These are phyloP conservation scores for Neurospora tetraspora DNA, from an alignment of 495 filamentous ascomycete species.

Conservation along the genomic window DNA sequence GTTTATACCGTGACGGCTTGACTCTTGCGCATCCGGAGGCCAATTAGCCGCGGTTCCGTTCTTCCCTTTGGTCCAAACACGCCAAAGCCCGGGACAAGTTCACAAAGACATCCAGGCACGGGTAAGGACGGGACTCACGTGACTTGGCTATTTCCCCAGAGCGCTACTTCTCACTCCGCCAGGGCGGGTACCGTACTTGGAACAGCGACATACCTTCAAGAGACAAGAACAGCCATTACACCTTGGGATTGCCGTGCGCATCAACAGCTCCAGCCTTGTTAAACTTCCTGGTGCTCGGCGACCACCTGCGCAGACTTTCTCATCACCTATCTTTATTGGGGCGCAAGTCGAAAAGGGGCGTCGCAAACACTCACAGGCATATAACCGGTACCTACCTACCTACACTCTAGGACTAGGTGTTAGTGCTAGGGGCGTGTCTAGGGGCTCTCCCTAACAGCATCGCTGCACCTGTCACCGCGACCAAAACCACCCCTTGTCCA, in stretches of 20 bases:
- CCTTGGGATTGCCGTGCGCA: neutral
- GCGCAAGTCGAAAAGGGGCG: neutral
- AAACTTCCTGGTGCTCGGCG: neutral
- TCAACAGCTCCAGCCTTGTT: neutral
- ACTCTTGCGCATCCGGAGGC: neutral
- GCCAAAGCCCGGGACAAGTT: neutral
- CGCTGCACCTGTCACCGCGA: neutral
- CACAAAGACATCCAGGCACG: neutral
- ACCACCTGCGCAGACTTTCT: neutral
- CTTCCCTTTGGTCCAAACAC: neutral
- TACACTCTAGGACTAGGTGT: neutral
- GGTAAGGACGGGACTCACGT: neutral
- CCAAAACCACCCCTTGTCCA: conserved; percentile 22
- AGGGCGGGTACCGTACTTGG: neutral
- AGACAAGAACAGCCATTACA: neutral
- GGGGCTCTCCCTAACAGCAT: neutral
- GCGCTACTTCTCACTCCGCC: neutral
- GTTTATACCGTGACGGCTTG: neutral
- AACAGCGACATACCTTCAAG: neutral
- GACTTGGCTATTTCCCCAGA: neutral
- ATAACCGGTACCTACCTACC: neutral
- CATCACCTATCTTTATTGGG: neutral
- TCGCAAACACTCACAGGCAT: neutral
- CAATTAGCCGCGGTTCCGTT: neutral
- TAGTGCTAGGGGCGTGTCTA: neutral